A percentile compares a stretch with the other conserved stretches of the same genome.
Evolutionary conservation across 2,329 filamentous ascomycete genomes (phyloP).

Genomic region (Fusarium brevicatenulatum): DNA sequence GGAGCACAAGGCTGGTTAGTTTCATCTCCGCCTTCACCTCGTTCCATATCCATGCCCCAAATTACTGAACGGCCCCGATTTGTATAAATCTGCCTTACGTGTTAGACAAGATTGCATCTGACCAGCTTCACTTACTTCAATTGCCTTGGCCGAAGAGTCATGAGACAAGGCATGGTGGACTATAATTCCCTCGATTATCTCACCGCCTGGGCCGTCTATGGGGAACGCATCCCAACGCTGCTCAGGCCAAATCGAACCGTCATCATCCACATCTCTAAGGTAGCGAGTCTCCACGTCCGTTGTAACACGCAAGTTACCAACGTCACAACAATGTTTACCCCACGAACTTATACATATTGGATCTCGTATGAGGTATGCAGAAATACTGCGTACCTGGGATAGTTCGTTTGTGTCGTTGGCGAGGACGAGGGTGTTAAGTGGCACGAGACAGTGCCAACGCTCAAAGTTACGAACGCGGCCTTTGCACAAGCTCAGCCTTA

Average conservation of each 20-base stretch:
- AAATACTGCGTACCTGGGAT: neutral
- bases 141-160: neutral
- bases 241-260: neutral
- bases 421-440: rapidly evolving
- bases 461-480: neutral
- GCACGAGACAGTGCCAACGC: neutral
- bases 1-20: neutral
- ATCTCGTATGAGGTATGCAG: neutral
- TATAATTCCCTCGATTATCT: rapidly evolving
- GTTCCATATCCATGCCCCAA: neutral
- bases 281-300: rapidly evolving
- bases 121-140: rapidly evolving
- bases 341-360: rapidly evolving
- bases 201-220: rapidly evolving
- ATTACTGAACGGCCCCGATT: neutral
- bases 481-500: neutral
- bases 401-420: rapidly evolving
- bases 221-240: neutral
- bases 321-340: neutral
- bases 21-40: rapidly evolving
- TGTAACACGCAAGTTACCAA: neutral
- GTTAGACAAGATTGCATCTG: neutral
- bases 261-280: rapidly evolving
- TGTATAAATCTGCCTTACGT: rapidly evolving
- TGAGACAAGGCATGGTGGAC: rapidly evolving